Evolutionary conservation across 306 rosid genomes (phyloP), one percentile per base, ranked within the genome.

Genomic region (Begonia fuchsioides): DNA sequence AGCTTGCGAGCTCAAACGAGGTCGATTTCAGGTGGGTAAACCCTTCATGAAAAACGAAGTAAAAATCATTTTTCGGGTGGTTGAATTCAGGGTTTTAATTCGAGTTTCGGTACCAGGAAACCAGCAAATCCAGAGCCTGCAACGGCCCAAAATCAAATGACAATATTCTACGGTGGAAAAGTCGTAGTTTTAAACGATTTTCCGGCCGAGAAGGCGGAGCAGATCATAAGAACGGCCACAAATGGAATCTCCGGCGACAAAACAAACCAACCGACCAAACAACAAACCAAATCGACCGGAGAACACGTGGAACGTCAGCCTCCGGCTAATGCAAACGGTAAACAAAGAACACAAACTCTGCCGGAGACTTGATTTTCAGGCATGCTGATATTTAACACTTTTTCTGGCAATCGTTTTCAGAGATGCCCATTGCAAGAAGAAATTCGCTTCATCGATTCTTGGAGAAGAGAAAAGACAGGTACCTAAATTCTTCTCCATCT

Each of bases 381-480:
- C 6, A 5, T 26, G 32, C 32, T 3, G 32, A 26, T 26, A 26
- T 26, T 26, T 26, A 26, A 41, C 9, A 12, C 15, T 2, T 8
- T 17, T 12, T 32, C n/a, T n/a, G n/a, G n/a, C n/a, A n/a, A n/a
- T n/a, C 53, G 32, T 45, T 38, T 50, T 13, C 67, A 72, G 93
- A 87, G 59, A 50, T 87, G 73, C 79, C 88, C 15, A 76, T 80
- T 46, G 88, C 86, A 43, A 78, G 93, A 66, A 74, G 93, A 72
- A 72, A 72, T 51, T 88, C 97, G 12, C 97, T 88, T 40, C 77
- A 81, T 13, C 80, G 86, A 49, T 88, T 88, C 67, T 73, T 84
- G 49, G 86, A 76, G 70, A 88, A 88, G 68, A 84, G 97, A 13
- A 88, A 84, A 75, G 93, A 88, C 50, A 88, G 96, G 96, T 88